Evolutionary conservation across 805 yeast genomes (phyloP), one percentile per base, ranked within the genome.

Genomic region (Scheffersomyces lignosus): DNA sequence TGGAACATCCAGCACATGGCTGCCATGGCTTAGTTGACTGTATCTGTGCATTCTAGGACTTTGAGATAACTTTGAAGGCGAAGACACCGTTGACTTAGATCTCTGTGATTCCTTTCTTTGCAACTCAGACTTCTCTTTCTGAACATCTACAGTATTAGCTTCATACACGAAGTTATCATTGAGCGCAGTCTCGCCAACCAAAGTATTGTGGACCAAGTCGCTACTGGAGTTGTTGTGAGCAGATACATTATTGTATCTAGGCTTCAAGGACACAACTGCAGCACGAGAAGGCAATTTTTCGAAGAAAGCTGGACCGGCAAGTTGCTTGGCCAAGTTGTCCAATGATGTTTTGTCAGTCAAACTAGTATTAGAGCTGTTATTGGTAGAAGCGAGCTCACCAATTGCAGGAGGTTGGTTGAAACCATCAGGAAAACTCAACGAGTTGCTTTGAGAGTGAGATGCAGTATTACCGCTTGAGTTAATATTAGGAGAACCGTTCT

Each of bases 261-360:
- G 51, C 36, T 49, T 52, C 41, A 44, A 41, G 16, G 33, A 38
- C 23, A 56, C 50, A 18, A 62, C 54, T 20, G 57, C 49, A 13
- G 61, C 60, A 18, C 64, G 52, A 12, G 66, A 52, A 12, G 71
- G 74, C 34, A 64, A 45, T 42, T 66, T 67, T 33, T 63, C 72
- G 36, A 64, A 64, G 32, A 64, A 57, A 7, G 47, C 49, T 16
- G 68, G 71, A 25, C 45, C 44, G 18, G 63, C 52, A 16, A 69
- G 52, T 43, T 66, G 71, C 38, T 64, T 65, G 30, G 73, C 73
- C 51, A 68, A 57, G 31, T 48, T 62, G 37, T 65, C 71, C 28
- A 67, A 46, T 5, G 64, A 56, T 26, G 38, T 38, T 12, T 33
- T 14, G 13, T 26, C 15, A 8, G 7, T 26, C 15, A 26, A 26